phyloP scores from a whole-genome alignment of 73 alveolate genomes.

The Paramecium biaurelia region DNA sequence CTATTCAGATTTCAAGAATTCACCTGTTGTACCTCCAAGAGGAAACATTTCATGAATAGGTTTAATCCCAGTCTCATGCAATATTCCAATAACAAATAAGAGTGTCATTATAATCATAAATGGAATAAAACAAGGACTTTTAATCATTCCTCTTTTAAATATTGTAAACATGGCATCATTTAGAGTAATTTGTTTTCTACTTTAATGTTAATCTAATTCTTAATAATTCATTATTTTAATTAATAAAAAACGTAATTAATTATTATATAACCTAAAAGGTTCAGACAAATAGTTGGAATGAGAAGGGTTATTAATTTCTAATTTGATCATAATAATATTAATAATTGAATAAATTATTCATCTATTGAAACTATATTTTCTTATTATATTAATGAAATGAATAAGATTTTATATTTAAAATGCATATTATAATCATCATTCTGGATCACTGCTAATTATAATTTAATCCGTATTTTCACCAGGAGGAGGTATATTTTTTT shows the following conservation, averaged over 20 bases:
- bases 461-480: not conserved
- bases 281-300: too few relatives aligned
- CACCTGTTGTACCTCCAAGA: not conserved
- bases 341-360: not conserved
- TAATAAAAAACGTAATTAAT: not conserved
- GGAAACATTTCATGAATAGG: slow-evolving; percentile 31
- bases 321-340: not conserved
- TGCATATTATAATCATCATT: not conserved
- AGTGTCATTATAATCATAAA: not conserved
- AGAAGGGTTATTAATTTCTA: not conserved
- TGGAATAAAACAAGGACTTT: slow-evolving; percentile 7
- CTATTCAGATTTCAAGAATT: not conserved
- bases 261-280: not conserved
- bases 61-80: slow-evolving; percentile 11
- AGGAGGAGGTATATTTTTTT: not conserved
- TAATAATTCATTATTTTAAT: not conserved
- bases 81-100: slow-evolving; percentile 2
- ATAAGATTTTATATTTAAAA: not conserved
- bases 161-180: not conserved
- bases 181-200: not conserved
- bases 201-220: not conserved
- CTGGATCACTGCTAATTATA: not conserved
- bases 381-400: too few relatives aligned
- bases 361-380: not conserved
- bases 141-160: not conserved